phyloP scores from a whole-genome alignment of 345 rosid genomes.

The Eucalyptus pauciflora region DNA sequence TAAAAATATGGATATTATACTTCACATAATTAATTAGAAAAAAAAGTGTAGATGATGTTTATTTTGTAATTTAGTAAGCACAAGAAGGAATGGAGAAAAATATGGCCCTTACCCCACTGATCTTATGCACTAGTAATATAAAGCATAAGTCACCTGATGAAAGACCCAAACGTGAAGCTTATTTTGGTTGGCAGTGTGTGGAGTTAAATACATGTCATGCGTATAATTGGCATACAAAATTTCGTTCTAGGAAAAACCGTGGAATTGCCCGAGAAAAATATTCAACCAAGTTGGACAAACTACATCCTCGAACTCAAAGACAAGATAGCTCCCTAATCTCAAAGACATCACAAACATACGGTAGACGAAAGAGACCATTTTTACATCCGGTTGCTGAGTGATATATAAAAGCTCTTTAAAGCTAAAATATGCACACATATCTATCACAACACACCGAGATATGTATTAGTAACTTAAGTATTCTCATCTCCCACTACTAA shows the following conservation, averaged over 20 bases:
- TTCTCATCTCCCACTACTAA: background rate
- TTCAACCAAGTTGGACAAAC: background rate
- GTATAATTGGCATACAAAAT: background rate
- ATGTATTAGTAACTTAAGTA: background rate
- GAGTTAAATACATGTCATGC: background rate
- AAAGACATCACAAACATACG: background rate
- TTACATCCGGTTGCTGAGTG: background rate
- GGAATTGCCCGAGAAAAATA: too few species aligned
- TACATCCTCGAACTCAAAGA: background rate
- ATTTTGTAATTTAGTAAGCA: background rate
- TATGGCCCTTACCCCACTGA: background rate
- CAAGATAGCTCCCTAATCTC: background rate
- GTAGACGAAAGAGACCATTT: background rate
- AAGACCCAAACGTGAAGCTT: background rate
- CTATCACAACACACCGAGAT: background rate
- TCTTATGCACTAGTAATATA: background rate
- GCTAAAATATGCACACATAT: accelerated
- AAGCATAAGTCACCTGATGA: background rate
- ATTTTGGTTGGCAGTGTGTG: background rate
- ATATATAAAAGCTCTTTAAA: background rate
- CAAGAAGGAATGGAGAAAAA: background rate
- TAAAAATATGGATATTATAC: background rate
- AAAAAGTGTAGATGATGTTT: background rate
- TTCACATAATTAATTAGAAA: background rate
- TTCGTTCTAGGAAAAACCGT: background rate